Evolutionary conservation across 2,329 filamentous ascomycete genomes (phyloP).

Genomic region (Fusarium sp.): DNA sequence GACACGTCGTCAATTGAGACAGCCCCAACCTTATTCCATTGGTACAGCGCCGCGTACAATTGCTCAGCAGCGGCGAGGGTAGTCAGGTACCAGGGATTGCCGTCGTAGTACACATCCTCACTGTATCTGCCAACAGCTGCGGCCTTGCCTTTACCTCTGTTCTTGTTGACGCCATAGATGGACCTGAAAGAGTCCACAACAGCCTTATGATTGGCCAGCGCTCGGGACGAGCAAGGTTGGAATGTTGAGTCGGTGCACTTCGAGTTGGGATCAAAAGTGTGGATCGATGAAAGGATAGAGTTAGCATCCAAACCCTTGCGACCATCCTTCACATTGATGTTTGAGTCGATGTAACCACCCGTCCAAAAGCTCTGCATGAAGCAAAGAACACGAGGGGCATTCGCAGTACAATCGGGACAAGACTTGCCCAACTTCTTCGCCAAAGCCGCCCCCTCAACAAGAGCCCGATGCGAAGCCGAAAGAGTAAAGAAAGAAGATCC

Average conservation of each 20-base stretch:
- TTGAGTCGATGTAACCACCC: slow-evolving; percentile 69
- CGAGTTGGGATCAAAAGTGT: slow-evolving; percentile 72
- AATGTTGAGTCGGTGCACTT: slow-evolving; percentile 75
- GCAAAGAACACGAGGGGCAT: slow-evolving; percentile 76
- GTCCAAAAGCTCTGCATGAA: slow-evolving; percentile 79
- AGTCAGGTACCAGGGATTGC: slow-evolving; percentile 81
- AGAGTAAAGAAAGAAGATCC: slow-evolving; percentile 82
- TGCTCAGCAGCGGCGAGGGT: slow-evolving; percentile 81
- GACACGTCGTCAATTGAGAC: slow-evolving; percentile 56
- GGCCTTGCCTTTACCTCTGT: slow-evolving; percentile 66
- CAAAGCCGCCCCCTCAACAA: slow-evolving; percentile 73
- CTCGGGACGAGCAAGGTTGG: slow-evolving; percentile 75
- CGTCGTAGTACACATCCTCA: slow-evolving; percentile 77
- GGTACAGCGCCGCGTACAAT: slow-evolving; percentile 77
- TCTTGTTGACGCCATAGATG: slow-evolving; percentile 72
- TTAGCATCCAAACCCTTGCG: slow-evolving; percentile 76
- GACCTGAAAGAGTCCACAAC: slow-evolving; percentile 78
- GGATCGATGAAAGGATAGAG: slow-evolving; percentile 70
- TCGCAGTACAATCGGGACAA: slow-evolving; percentile 68
- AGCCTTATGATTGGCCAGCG: slow-evolving; percentile 77
- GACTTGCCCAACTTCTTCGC: slow-evolving; percentile 69
- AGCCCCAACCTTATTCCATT: slow-evolving; percentile 70
- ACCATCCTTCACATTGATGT: slow-evolving; percentile 69
- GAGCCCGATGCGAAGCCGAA: slow-evolving; percentile 69
- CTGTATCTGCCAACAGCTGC: slow-evolving; percentile 72